These are phyloP conservation scores for Chalara sp. DNA, from an alignment of 2,329 filamentous ascomycete species.

Conservation along the genomic window DNA sequence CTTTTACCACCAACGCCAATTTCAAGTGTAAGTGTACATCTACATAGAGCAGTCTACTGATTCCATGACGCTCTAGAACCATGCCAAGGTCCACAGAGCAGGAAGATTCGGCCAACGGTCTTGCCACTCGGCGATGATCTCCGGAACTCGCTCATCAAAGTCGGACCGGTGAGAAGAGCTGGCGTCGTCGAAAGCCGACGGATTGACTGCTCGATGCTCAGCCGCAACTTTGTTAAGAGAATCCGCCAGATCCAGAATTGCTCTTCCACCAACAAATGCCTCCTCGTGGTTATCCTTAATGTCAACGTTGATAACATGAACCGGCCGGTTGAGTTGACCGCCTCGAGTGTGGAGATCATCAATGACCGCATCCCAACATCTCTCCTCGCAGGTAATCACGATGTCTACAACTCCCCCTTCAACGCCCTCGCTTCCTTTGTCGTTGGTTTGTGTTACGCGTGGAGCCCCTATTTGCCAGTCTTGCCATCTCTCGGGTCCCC, in stretches of 20 bases:
- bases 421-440: conserved; percentile 72
- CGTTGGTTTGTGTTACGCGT: conserved; percentile 65
- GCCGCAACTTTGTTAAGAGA: conserved; percentile 73
- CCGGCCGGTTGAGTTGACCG: conserved; percentile 79
- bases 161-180: conserved; percentile 59
- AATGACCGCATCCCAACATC: conserved; percentile 96
- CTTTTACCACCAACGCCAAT: too few relatives aligned
- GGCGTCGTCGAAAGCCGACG: conserved; percentile 62
- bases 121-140: conserved; percentile 89
- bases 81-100: conserved; percentile 88
- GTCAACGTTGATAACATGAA: conserved; percentile 97
- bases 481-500: conserved; percentile 94
- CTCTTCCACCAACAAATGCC: conserved; percentile 80
- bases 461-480: conserved; percentile 91
- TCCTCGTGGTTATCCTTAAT: conserved; percentile 99
- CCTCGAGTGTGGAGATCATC: conserved; percentile 87
- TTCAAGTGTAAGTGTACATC: too few relatives aligned
- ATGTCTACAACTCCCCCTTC: conserved; percentile 89
- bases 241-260: conserved; percentile 86
- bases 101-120: conserved; percentile 89
- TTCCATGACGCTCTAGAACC: conserved; percentile 55
- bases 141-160: conserved; percentile 90
- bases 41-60: too few relatives aligned
- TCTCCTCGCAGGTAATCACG: conserved; percentile 94
- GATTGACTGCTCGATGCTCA: conserved; percentile 63